Conservation (phyloP, 352 stramenopile species). For the Phytopythium boreale region DNA sequence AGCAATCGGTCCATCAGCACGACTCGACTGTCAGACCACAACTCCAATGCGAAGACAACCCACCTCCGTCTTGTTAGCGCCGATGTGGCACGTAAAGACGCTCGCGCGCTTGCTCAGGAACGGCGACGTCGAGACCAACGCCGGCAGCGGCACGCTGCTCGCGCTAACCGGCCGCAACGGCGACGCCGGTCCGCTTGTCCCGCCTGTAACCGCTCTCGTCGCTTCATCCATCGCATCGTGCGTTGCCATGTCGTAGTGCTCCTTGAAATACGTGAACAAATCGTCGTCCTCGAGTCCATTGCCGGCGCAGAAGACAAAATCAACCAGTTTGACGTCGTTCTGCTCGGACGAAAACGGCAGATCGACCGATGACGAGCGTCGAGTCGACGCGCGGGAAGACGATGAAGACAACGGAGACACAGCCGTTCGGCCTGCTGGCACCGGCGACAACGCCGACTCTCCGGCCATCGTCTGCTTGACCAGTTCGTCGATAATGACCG, state of each 20-base stretch:
- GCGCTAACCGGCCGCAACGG: neutral
- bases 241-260: slow-evolving; percentile 45
- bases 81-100: slow-evolving; percentile 76
- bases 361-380: neutral
- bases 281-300: slow-evolving; percentile 86
- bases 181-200: neutral
- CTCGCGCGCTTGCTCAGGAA: slow-evolving; percentile 37
- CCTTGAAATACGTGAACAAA: slow-evolving; percentile 82
- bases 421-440: neutral
- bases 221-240: slow-evolving; percentile 12
- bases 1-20: neutral
- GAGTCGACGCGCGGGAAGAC: neutral
- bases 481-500: slow-evolving; percentile 57
- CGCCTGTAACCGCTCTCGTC: neutral
- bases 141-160: slow-evolving; percentile 9
- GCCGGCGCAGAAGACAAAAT: slow-evolving; percentile 86
- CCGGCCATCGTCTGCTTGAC: slow-evolving; percentile 28
- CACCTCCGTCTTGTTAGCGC: slow-evolving; percentile 69
- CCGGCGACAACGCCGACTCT: slow-evolving; percentile 2
- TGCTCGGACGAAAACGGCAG: slow-evolving; percentile 3
- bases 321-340: slow-evolving; percentile 30
- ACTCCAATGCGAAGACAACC: neutral
- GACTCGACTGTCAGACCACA: neutral
- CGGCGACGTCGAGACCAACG: slow-evolving; percentile 10
- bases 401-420: neutral